Evolutionary conservation across 495 filamentous ascomycete species (phyloP), one percentile per base, ranked within the genome.

Genomic region (Saxophila tyrrhenica): DNA sequence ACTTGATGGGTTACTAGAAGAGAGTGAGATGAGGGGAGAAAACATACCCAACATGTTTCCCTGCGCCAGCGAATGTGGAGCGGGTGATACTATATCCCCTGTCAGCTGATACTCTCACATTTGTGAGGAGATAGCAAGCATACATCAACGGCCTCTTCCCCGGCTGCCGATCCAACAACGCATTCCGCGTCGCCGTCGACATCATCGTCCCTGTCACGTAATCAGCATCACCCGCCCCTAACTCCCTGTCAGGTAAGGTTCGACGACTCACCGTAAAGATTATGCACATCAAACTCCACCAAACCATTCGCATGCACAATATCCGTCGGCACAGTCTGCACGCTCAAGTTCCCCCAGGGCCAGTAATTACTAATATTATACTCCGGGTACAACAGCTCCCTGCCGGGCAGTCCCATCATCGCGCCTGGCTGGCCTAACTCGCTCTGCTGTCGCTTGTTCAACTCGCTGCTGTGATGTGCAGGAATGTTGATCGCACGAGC

Each of bases 21-120:
- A 83, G n/a, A 87, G 90, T 65, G 94, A 92, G 55, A 94, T 72
- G 50, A 94, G n/a, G n/a, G n/a, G n/a, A n/a, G n/a, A n/a, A n/a
- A 9, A 39, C 35, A 39, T 39, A 39, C 41, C 87, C 88, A n/a
- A 91, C 86, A 25, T 83, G 75, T 42, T 72, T 66, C 9, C 89
- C 89, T 17, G 87, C 84, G 25, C 89, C 88, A 3, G 84, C 81
- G 62, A 89, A 95, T 1, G 87, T 94, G 56, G 78, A 84, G 22
- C 89, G 84, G n/a, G 87, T 91, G 65, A 95, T 92, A 55, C 35
- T 39, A 16, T 9, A 39, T 39, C 9, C 9, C n/a, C 8, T 39
- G 35, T 39, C 16, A 39, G 35, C 16, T 9, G 16, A 94, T 16
- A 39, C 16, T 39, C n/a, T n/a, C n/a, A n/a, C 35, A 39, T 39